Evolutionary conservation across 2,329 filamentous ascomycete species (phyloP).

Genomic region (Cladorrhinum sp.): DNA sequence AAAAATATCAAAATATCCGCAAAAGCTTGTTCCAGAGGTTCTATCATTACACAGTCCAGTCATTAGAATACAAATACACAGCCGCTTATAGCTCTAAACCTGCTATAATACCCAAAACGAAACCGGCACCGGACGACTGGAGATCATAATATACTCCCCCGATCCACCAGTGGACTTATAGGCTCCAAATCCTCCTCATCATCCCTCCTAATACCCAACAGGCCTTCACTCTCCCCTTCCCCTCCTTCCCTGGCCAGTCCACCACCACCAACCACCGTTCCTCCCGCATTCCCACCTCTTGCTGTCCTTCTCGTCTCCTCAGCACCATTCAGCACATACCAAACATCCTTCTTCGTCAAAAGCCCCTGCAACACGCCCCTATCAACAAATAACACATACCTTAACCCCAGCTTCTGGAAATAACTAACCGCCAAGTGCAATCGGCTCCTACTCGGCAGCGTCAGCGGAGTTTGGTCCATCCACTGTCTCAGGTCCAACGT

Average conservation of each 20-base stretch:
- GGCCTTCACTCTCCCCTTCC: constrained; percentile 24
- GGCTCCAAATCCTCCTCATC: constrained; percentile 22
- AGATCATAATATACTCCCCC: constrained; percentile 23
- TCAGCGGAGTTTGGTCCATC: constrained; percentile 99
- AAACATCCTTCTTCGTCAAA: constrained; percentile 96
- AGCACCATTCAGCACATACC: constrained; percentile 82
- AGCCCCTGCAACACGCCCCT: constrained; percentile 78
- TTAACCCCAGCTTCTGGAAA: constrained; percentile 89
- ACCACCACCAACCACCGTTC: not conserved
- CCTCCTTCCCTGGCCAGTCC: constrained; percentile 23
- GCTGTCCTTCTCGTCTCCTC: constrained; percentile 54
- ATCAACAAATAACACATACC: constrained; percentile 86
- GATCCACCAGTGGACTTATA: constrained; percentile 18
- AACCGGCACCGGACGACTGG: too few relatives aligned
- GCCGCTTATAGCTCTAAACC: not conserved
- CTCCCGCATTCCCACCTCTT: not conserved
- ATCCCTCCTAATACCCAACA: constrained; percentile 19
- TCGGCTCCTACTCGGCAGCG: constrained; percentile 70
- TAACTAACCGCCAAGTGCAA: constrained; percentile 86
- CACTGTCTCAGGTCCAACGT: constrained; percentile 88
- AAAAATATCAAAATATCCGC: too few relatives aligned
- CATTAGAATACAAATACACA: not conserved
- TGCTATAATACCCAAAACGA: not conserved
- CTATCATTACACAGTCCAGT: not conserved
- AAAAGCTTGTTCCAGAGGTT: not conserved